These are phyloP conservation scores for Jaltomata sinuosa DNA, from an alignment of 257 asterid genomes.

Conservation along the genomic window DNA sequence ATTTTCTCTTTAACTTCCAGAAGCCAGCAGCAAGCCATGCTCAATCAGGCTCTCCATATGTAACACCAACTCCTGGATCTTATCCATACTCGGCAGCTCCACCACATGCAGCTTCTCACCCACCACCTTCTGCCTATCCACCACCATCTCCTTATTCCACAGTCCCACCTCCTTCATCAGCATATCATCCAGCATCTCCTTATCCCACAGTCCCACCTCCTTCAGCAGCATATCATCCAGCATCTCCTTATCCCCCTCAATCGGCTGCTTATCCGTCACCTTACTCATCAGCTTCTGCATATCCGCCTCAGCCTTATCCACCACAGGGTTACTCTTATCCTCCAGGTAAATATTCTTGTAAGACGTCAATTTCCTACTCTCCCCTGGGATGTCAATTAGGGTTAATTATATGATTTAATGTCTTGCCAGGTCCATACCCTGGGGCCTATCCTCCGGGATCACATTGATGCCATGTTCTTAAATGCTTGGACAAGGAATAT, in stretches of 20 bases:
- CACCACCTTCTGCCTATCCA: constrained; percentile 15
- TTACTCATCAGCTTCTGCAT: constrained; percentile 15
- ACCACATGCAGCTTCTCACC: constrained; percentile 12
- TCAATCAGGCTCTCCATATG: constrained; percentile 28
- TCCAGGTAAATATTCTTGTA: constrained; percentile 20
- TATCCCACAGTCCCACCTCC: constrained; percentile 17
- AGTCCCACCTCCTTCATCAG: constrained; percentile 17
- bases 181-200: constrained; percentile 17
- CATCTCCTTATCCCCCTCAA: constrained; percentile 18
- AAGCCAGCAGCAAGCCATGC: constrained; percentile 29
- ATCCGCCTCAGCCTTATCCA: constrained; percentile 24
- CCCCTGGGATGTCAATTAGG: neutral
- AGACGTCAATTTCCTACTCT: constrained; percentile 8
- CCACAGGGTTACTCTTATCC: constrained; percentile 28
- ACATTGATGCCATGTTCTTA: neutral
- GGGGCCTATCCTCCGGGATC: constrained; percentile 31
- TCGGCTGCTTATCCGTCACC: constrained; percentile 8
- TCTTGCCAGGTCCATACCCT: constrained; percentile 27
- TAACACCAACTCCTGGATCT: constrained; percentile 8
- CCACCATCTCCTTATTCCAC: constrained; percentile 24
- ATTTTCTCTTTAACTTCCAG: constrained; percentile 24
- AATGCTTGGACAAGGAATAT: neutral
- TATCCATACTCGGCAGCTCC: constrained; percentile 28
- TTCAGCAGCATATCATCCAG: constrained; percentile 19
- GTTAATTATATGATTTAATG: neutral